Evolutionary conservation across 2,329 filamentous ascomycete species (phyloP), one percentile per base, ranked within the genome.

Genomic region (Hysterium pulicare): DNA sequence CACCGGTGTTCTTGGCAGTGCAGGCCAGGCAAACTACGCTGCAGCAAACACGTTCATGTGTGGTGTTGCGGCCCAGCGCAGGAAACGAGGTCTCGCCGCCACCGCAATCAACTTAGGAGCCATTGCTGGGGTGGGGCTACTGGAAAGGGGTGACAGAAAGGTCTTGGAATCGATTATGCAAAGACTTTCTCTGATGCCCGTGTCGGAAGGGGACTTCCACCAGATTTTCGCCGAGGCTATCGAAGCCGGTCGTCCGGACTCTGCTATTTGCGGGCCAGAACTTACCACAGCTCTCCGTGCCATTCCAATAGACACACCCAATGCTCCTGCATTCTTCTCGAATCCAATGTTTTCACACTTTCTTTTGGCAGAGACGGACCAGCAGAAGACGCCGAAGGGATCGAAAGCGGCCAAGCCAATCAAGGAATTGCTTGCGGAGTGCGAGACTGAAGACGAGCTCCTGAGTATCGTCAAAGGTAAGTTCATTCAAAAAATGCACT

Each of bases 71-170:
- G 35, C 47, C 0, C 57, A 70, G 13, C 55, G 75, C 3, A 45
- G 67, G 0, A 49, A 47, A 1, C 61, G 67, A 3, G 72, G 72
- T 0, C 45, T 72, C 0, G 58, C 64, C 3, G 73, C 48, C 1
- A 68, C 66, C 1, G 57, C 60, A 2, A 57, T 75, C 21, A 50
- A 69, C 38, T 62, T 75, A 3, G 66, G 69, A 1, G 40, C 52
- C 5, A 51, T 77, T 1, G 42, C 66, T 1, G 75, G 70, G 5
- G 48, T 69, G 1, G 75, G 75, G n/a, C n/a, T n/a, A n/a, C n/a
- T n/a, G n/a, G n/a, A n/a, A n/a, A n/a, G n/a, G n/a, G n/a, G n/a
- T n/a, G n/a, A n/a, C n/a, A 37, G 26, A 36, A 44, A 21, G 33
- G 41, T 23, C 44, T 44, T n/a, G 28, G 21, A 22, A 22, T 47